Base-by-base conservation (phyloP, 2,329 filamentous ascomycete species). In the Chrysosporium keratinophilum region DNA sequence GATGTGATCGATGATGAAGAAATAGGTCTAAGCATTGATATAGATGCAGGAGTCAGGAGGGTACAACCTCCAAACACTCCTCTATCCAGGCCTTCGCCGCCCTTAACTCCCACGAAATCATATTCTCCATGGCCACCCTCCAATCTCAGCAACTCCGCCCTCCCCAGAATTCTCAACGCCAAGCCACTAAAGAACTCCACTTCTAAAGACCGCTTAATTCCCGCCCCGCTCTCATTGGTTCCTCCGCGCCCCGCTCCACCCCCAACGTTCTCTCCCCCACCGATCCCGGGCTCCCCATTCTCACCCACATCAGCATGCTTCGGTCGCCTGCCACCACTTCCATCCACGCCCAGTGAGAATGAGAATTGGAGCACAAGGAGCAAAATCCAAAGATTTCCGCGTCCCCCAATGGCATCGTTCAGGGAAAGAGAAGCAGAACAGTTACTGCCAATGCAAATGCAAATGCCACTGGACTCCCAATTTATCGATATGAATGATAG, bases 1-100 rank as follows among this genome's bases (percentile, higher is more conserved):
- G 49, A 52, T 12, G 35, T 52, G 2, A 52, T 52, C 33, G 49
- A 52, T 15, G 40, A 52, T 31, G 49, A 52, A 15, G 49, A 52
- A 12, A 52, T 52, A 11, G 41, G 49, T 31, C 31, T 44, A 11
- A 41, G 41, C 31, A 52, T 52, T 31, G 49, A 52, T 14, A 28
- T 52, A 15, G 49, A 52, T 17, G 49, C 49, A 4, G 49, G 49
- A 10, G 10, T 52, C 15, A 41, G 17, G 28, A 28, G 42, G n/a
- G 3, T 19, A 2, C 10, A 33, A 14, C 37, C 34, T 11, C 23
- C 35, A 14, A 11, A 20, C 48, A 42, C 12, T 39, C 48, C 48
- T 19, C 48, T 12, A 6, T 19, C 37, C 33, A 17, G 10, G 14
- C 19, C 15, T 9, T 39, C 37, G 12, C 20, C 48, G 23, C n/a